A percentile compares a stretch with the other conserved stretches of the same genome.
Evolutionary conservation across 257 asterid genomes (phyloP).

Genomic region (Capsicum baccatum): DNA sequence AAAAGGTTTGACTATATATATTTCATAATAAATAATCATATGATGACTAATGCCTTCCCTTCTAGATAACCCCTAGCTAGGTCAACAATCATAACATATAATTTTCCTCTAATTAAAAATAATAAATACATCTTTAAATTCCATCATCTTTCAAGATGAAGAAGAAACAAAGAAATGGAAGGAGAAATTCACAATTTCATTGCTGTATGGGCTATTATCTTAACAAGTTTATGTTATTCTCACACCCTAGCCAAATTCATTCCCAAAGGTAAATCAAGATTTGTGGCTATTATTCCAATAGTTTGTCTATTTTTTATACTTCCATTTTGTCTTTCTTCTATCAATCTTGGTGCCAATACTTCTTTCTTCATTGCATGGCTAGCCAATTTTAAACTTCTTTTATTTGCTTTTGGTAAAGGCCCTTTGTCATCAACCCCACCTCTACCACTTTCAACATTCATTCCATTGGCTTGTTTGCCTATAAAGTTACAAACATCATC

Average conservation of each 20-base stretch:
- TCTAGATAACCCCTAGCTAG: not conserved
- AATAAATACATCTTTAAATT: not conserved
- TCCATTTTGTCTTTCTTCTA: slow-evolving; percentile 56
- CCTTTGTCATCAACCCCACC: slow-evolving; percentile 48
- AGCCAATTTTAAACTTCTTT: slow-evolving; percentile 52
- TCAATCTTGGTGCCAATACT: slow-evolving; percentile 55
- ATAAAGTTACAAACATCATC: slow-evolving; percentile 37
- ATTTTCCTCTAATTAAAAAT: not conserved
- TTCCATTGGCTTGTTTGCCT: slow-evolving; percentile 61
- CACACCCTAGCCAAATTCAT: slow-evolving; percentile 38
- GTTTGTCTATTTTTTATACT: slow-evolving; percentile 46
- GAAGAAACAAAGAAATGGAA: slow-evolving; percentile 38
- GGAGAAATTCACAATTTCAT: slow-evolving; percentile 56
- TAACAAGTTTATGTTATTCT: slow-evolving; percentile 52
- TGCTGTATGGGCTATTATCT: slow-evolving; percentile 48
- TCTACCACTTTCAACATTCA: slow-evolving; percentile 42
- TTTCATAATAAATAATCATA: not conserved
- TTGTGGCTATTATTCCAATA: slow-evolving; percentile 49
- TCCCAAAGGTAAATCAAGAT: slow-evolving; percentile 40
- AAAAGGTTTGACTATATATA: not conserved
- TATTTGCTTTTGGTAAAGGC: slow-evolving; percentile 54
- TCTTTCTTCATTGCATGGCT: slow-evolving; percentile 65
- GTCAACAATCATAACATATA: not conserved
- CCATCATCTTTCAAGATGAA: not conserved
- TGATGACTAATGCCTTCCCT: not conserved